Conservation (phyloP, 2,329 filamentous ascomycete genomes). For the Periconia sp. region DNA sequence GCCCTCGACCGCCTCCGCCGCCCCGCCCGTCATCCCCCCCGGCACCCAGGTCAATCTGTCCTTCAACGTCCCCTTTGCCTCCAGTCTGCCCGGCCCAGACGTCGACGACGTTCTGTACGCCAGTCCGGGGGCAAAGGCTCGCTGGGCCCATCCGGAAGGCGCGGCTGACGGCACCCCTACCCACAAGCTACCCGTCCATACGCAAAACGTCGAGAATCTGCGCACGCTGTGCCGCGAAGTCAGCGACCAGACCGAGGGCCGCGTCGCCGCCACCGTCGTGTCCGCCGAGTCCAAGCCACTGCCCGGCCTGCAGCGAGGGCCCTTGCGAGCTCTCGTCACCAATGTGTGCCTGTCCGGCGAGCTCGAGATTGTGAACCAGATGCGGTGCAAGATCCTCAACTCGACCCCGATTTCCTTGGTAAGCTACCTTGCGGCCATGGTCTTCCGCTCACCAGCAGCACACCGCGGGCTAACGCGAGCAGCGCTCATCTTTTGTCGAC, state of each 20-base stretch:
- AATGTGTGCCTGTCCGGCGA: slow-evolving; percentile 92
- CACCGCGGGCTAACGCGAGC: slow-evolving; percentile 27
- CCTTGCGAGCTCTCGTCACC: slow-evolving; percentile 63
- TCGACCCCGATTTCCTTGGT: slow-evolving; percentile 92
- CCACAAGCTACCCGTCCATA: slow-evolving; percentile 90
- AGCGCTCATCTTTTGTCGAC: slow-evolving; percentile 93
- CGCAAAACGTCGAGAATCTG: slow-evolving; percentile 81
- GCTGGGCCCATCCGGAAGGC: slow-evolving; percentile 92
- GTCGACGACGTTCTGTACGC: slow-evolving; percentile 94
- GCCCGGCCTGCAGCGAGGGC: slow-evolving; percentile 57
- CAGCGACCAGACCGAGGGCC: slow-evolving; percentile 66
- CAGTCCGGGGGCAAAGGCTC: slow-evolving; percentile 82
- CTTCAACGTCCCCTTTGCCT: slow-evolving; percentile 97
- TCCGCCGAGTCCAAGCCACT: slow-evolving; percentile 75
- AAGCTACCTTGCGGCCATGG: slow-evolving; percentile 51
- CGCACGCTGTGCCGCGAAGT: slow-evolving; percentile 82
- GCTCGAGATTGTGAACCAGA: slow-evolving; percentile 86
- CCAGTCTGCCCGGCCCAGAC: slow-evolving; percentile 88
- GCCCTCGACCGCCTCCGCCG: slow-evolving; percentile 53
- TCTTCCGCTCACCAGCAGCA: too few species aligned
- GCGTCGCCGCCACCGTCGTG: slow-evolving; percentile 82
- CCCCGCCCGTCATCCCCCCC: slow-evolving; percentile 70
- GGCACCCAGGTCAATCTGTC: slow-evolving; percentile 87
- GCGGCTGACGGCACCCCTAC: slow-evolving; percentile 83
- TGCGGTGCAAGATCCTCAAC: slow-evolving; percentile 86